phyloP scores from a whole-genome alignment of 441 rosid species.

The Erodium moschatum region DNA sequence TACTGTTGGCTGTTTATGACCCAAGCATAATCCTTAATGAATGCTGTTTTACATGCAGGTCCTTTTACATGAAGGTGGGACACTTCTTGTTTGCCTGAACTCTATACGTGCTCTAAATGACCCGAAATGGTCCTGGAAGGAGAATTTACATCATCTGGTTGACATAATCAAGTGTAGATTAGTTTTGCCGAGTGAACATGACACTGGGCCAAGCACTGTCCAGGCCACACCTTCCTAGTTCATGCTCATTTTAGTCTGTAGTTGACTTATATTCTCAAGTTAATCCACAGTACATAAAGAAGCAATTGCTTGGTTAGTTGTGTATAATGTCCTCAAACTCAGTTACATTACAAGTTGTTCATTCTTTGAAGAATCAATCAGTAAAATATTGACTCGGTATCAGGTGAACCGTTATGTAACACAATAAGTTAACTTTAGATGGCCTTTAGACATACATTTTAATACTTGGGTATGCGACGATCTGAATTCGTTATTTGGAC shows the following conservation, averaged over 20 bases:
- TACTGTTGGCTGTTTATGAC: background rate
- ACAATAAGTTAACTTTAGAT: too few relatives aligned
- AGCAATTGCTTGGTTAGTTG: background rate
- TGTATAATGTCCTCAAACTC: background rate
- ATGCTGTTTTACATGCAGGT: constrained; percentile 38
- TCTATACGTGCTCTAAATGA: constrained; percentile 62
- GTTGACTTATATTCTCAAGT: background rate
- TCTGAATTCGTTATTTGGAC: too few relatives aligned
- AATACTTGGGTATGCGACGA: too few relatives aligned
- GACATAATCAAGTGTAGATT: background rate
- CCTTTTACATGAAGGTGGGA: constrained; percentile 82
- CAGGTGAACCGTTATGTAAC: too few relatives aligned
- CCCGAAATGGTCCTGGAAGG: constrained; percentile 63
- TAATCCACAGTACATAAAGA: constrained; percentile 1
- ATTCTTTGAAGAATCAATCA: background rate
- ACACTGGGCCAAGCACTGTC: background rate
- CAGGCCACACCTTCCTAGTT: background rate
- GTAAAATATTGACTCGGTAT: background rate
- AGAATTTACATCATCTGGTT: background rate
- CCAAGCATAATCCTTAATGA: background rate
- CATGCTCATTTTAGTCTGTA: background rate
- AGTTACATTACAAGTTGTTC: background rate
- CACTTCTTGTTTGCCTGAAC: constrained; percentile 76
- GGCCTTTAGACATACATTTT: too few relatives aligned
- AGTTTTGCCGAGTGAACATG: background rate